Evolutionary conservation across 352 stramenopile species (phyloP).

Genomic region (Lagenidium sp.): DNA sequence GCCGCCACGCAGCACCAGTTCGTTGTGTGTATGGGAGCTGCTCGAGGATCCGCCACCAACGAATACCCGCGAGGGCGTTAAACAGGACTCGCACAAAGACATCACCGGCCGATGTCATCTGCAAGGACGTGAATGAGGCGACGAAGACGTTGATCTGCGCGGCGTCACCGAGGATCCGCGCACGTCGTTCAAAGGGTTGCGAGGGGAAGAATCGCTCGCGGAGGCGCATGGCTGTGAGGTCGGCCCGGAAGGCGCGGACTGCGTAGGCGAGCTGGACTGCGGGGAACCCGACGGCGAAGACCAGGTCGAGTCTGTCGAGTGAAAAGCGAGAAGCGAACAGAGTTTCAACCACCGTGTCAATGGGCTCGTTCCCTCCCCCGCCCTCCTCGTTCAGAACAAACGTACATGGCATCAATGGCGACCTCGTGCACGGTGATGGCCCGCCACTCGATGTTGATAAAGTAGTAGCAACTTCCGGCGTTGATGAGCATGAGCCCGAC

Average conservation of each 20-base stretch:
- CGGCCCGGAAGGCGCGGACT: conserved; percentile 20
- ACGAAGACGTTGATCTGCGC: conserved; percentile 26
- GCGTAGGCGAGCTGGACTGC: conserved; percentile 19
- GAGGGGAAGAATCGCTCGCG: conserved; percentile 25
- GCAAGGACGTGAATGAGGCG: conserved; percentile 17
- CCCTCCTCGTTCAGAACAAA: no score
- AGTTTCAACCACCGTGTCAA: no score
- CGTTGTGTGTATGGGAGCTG: no score
- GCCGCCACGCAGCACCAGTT: no score
- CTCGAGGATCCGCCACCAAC: conserved; percentile 9
- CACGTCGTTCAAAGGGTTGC: conserved; percentile 20
- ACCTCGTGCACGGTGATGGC: no score
- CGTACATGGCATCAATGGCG: no score
- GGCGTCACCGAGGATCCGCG: conserved; percentile 18
- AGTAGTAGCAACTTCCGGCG: conserved; percentile 21
- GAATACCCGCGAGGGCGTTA: conserved; percentile 20
- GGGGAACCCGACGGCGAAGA: conserved; percentile 30
- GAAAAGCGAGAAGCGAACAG: no score
- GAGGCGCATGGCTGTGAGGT: conserved; percentile 23
- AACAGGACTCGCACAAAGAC: conserved; percentile 21
- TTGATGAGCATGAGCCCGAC: conserved; percentile 30
- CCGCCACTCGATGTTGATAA: conserved; percentile 25
- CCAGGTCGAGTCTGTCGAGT: conserved; percentile 23
- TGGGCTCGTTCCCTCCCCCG: no score
- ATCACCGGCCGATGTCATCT: conserved; percentile 8